Evolutionary conservation across 441 rosid species (phyloP).

Genomic region (Breynia disticha): DNA sequence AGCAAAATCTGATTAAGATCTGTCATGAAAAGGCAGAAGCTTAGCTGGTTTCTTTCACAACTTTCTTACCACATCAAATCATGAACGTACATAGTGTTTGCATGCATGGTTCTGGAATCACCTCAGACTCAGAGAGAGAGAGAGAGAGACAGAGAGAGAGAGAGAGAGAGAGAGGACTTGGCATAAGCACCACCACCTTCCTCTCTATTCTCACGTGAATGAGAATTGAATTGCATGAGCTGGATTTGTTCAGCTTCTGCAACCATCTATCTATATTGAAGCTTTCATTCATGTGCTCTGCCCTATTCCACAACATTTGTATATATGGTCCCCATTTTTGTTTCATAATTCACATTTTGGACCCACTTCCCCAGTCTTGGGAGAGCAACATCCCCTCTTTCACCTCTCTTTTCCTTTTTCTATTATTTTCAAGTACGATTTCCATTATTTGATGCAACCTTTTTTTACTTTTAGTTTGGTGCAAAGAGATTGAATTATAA

Average conservation of each 20-base stretch:
- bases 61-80: conserved; percentile 4
- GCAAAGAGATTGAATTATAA: no score
- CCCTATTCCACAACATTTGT: background rate
- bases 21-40: background rate
- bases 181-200: no score
- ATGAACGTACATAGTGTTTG: conserved; percentile 11
- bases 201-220: conserved; percentile 16
- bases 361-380: conserved; percentile 1
- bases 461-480: no score
- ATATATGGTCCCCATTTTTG: conserved; percentile 14
- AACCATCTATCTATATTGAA: background rate
- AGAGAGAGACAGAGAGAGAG: no score
- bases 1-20: background rate
- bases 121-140: background rate
- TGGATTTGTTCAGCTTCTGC: conserved; percentile 9
- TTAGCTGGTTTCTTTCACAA: conserved; percentile 13
- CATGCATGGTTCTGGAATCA: conserved; percentile 20
- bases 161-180: background rate
- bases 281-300: background rate
- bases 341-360: background rate
- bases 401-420: no score
- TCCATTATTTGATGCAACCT: no score
- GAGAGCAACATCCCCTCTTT: background rate
- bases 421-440: no score
- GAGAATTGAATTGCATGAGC: conserved; percentile 14